A percentile compares a stretch with the other conserved stretches of the same genome.
These are phyloP conservation scores for Aspergillus jensenii DNA, from an alignment of 2,329 filamentous ascomycete species.

Conservation along the genomic window DNA sequence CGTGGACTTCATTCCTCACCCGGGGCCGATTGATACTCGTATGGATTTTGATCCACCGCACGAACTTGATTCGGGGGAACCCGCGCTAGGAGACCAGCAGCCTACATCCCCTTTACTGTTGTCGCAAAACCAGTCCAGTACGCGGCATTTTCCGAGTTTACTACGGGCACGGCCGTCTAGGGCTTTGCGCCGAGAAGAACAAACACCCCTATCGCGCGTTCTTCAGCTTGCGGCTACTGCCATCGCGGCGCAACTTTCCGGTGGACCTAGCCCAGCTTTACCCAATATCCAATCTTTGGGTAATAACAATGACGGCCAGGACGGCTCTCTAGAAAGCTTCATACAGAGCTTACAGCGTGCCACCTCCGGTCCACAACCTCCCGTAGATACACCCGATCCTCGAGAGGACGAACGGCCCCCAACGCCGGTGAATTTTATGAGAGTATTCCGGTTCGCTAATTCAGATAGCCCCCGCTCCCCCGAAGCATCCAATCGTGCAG, in stretches of 20 bases:
- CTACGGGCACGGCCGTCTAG: slow-evolving; percentile 56
- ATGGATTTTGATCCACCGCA: slow-evolving; percentile 42
- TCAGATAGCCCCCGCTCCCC: slow-evolving; percentile 37
- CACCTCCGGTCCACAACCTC: slow-evolving; percentile 53
- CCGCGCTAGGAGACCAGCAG: slow-evolving; percentile 32
- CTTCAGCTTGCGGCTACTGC: slow-evolving; percentile 64
- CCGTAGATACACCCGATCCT: slow-evolving; percentile 35
- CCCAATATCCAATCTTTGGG: slow-evolving; percentile 56
- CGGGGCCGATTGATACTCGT: slow-evolving; percentile 40
- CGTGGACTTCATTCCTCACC: slow-evolving; percentile 35
- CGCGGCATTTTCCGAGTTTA: slow-evolving; percentile 42
- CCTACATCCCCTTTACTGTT: slow-evolving; percentile 28
- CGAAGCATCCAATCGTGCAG: slow-evolving; percentile 22
- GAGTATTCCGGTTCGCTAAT: slow-evolving; percentile 67
- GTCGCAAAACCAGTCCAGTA: slow-evolving; percentile 30
- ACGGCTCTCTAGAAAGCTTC: slow-evolving; percentile 64
- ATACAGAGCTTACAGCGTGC: slow-evolving; percentile 63
- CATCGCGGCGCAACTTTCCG: slow-evolving; percentile 64
- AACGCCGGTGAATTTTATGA: slow-evolving; percentile 65
- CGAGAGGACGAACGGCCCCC: slow-evolving; percentile 43
- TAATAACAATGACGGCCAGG: slow-evolving; percentile 55
- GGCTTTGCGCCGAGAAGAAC: slow-evolving; percentile 57
- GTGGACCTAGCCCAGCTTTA: slow-evolving; percentile 56
- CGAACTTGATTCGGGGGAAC: slow-evolving; percentile 45
- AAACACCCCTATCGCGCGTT: slow-evolving; percentile 61